Conservation (phyloP, 306 rosid species). For the Calophaca sinica region DNA sequence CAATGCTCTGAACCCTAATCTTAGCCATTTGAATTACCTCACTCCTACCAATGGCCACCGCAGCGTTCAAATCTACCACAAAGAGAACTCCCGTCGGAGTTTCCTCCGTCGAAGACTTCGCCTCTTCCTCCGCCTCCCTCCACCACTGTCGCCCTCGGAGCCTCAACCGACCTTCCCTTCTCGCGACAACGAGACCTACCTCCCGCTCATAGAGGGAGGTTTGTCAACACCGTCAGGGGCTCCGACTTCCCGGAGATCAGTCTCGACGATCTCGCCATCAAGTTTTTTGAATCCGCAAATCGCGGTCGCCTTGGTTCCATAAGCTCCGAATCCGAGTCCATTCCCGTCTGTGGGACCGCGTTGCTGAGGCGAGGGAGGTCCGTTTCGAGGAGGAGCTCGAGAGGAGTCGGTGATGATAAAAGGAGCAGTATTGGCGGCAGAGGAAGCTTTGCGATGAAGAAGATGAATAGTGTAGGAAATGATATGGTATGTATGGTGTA, state of each 20-base stretch:
- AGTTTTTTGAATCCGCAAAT: conserved; percentile 79
- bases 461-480: too few relatives aligned
- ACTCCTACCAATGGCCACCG: too few relatives aligned
- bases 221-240: conserved; percentile 89
- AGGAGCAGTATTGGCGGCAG: conserved; percentile 54
- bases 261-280: conserved; percentile 88
- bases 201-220: conserved; percentile 60
- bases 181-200: conserved; percentile 51
- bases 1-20: too few relatives aligned
- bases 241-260: conserved; percentile 93
- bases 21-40: too few relatives aligned
- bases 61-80: too few relatives aligned
- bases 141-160: conserved; percentile 91
- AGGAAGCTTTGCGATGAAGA: too few relatives aligned
- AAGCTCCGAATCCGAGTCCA: conserved; percentile 52
- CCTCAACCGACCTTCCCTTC: conserved; percentile 75
- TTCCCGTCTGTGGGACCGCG: conserved; percentile 44
- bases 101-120: conserved; percentile 55
- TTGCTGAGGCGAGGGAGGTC: conserved; percentile 83
- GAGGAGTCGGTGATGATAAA: conserved; percentile 59
- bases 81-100: conserved; percentile 68
- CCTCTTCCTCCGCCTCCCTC: conserved; percentile 58
- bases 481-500: too few relatives aligned
- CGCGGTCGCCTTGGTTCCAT: conserved; percentile 63
- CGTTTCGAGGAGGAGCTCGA: too few relatives aligned